Evolutionary conservation across 306 rosid genomes (phyloP), one percentile per base, ranked within the genome.

Genomic region (Acacia melanoxylon): DNA sequence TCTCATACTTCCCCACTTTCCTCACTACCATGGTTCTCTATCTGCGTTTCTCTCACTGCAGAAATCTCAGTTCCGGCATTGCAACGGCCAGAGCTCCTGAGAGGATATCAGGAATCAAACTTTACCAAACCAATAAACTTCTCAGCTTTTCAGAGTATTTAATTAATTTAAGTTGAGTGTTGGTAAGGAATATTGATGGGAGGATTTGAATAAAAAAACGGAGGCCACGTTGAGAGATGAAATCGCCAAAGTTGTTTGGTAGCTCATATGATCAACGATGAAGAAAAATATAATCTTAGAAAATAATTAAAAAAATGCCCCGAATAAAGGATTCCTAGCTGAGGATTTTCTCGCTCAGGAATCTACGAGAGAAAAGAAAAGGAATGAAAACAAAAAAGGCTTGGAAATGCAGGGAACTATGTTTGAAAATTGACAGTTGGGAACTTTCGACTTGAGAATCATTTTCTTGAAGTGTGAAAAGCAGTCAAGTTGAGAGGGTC

Each of bases 1-100:
- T 81, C 86, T 94, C 98, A 73, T 94, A 94, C 83, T 89, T 94
- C 5, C 98, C 98, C 3, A 94, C 92, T 88, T 94, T 94, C 83
- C 97, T 90, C 72, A 94, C 91, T 86, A 91, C 98, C 98, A 94
- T 93, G 22, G 51, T 72, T 70, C 29, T 78, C 48, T 41, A 17
- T 40, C 51, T 37, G 59, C 49, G 48, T 81, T 63, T 65, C 75
- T 25, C 75, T 73, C 78, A 35, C 77, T 75, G 44, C 68, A 41
- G 54, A 44, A 72, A 79, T 37, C 84, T 76, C 86, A 76, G 85
- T 81, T 83, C 83, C 52, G 25, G 78, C 90, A 86, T 87, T 77
- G 81, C 84, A 61, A 58, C 76, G 17, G 48, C 24, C 56, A 71
- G 42, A 17, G 5, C 10, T 61, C 51, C 61, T 1, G 25, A 41